Evolutionary conservation across 1,284 basidiomycete species (phyloP), one percentile per base, ranked within the genome.

Genomic region (Sphagnurus paluster): DNA sequence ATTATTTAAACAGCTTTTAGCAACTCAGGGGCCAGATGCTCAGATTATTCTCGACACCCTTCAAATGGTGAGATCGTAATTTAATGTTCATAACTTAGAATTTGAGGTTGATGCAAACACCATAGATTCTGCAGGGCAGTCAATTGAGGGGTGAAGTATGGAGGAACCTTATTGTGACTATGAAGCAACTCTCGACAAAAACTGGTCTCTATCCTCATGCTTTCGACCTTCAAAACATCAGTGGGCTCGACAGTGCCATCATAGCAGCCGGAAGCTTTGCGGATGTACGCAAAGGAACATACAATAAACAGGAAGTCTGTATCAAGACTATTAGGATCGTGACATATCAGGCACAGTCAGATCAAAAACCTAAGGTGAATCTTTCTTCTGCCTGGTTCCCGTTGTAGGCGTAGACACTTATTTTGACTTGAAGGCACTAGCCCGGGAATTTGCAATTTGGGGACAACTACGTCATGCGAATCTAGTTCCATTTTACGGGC

Each of bases 271-370:
- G 54, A 1, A 36, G 48, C 3, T 47, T 55, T 38, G 48, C 48
- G 4, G 50, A 55, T 40, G 42, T 52, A 13, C 52, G 46, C 39
- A 45, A 46, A 21, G 53, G 42, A 4, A 14, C 4, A 1, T 43
- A 35, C 28, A 6, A 25, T 5, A 39, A 36, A 10, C 20, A 45
- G 17, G 5, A 17, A 11, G 50, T 52, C 4, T 49, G 47, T 20
- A 8, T 55, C n/a, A 55, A 55, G 30, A 28, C 37, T 7, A 37
- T 55, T 14, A 36, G 48, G 16, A 9, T 50, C 7, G 50, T 42
- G 26, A 24, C 42, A 35, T 11, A 25, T 4, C n/a, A n/a, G n/a
- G n/a, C 41, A 41, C 13, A 14, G 45, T 4, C 20, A 33, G 11
- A 41, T 46, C 0, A 25, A 52, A 5, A 26, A 39, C 4, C 10